These are phyloP conservation scores for Carallia brachiata DNA, from an alignment of 345 rosid genomes.

Conservation along the genomic window DNA sequence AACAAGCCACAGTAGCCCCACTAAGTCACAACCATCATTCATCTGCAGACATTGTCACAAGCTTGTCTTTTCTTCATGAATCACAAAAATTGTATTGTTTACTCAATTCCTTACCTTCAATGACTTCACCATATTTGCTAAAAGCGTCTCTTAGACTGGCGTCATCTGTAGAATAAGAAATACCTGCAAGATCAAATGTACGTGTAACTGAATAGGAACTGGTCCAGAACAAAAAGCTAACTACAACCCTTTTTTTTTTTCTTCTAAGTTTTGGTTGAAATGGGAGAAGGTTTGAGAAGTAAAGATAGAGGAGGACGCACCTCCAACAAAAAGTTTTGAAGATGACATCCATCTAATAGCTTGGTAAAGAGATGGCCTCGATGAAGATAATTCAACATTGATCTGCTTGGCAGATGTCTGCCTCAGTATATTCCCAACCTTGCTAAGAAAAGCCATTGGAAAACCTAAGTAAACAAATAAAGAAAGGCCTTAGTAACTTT, in stretches of 20 bases:
- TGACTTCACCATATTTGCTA: conserved; percentile 21
- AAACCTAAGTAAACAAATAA: too few species aligned
- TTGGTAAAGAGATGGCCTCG: conserved; percentile 15
- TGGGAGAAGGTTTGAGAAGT: not conserved
- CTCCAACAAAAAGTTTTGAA: conserved; percentile 23
- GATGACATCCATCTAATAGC: conserved; percentile 22
- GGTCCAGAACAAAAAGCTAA: not conserved
- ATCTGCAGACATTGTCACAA: too few species aligned
- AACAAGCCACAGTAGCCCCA: not conserved
- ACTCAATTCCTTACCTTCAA: conserved; percentile 15
- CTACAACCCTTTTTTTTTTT: not conserved
- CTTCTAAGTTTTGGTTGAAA: not conserved
- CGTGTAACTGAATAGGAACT: not conserved
- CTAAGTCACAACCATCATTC: not conserved
- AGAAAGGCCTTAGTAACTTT: not conserved
- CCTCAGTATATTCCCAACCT: conserved; percentile 21
- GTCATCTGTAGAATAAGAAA: conserved; percentile 19
- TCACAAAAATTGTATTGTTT: not conserved
- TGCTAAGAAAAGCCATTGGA: conserved; percentile 18
- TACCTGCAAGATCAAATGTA: conserved; percentile 9
- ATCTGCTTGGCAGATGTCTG: conserved; percentile 15
- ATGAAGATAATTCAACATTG: not conserved
- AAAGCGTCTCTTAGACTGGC: conserved; percentile 15
- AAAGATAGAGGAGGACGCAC: not conserved
- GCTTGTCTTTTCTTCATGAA: not conserved